Percentiles rank a stretch among this genome's conserved stretches.
Evolutionary conservation across 1,284 basidiomycete species (phyloP).

Genomic region (Trichosporon sp.): DNA sequence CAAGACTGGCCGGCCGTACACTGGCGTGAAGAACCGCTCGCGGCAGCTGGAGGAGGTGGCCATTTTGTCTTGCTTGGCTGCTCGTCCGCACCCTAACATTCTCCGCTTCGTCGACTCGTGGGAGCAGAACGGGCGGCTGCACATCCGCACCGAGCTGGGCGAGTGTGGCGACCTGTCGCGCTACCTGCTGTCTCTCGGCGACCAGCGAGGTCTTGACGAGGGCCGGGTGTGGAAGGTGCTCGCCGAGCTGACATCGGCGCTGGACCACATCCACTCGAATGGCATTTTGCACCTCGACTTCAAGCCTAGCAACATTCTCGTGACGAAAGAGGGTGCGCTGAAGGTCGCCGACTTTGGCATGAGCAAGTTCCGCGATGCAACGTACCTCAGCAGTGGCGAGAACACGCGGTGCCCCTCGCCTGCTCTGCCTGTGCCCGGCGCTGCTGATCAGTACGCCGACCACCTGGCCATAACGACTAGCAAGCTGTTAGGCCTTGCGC

Average conservation of each 20-base stretch:
- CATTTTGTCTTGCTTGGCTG: constrained; percentile 70
- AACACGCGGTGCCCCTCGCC: background rate
- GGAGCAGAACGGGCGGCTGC: constrained; percentile 84
- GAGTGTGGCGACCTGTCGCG: constrained; percentile 82
- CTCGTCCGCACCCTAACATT: constrained; percentile 62
- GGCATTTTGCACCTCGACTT: constrained; percentile 90
- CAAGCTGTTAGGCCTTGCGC: constrained; percentile 3
- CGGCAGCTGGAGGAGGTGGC: constrained; percentile 91
- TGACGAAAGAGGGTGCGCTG: constrained; percentile 78
- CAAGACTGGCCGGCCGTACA: constrained; percentile 88
- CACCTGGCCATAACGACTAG: background rate
- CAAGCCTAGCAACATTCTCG: constrained; percentile 93
- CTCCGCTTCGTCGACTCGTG: constrained; percentile 86
- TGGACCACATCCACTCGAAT: constrained; percentile 78
- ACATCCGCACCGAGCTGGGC: constrained; percentile 87
- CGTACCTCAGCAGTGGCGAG: background rate
- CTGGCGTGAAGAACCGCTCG: constrained; percentile 68
- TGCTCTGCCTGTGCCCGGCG: background rate
- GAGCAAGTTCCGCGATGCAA: constrained; percentile 55
- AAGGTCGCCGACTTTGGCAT: constrained; percentile 98
- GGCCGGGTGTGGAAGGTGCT: constrained; percentile 94
- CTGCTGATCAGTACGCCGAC: background rate
- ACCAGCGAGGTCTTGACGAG: constrained; percentile 75
- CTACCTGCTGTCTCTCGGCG: constrained; percentile 86
- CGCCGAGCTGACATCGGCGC: constrained; percentile 70